Evolutionary conservation across 2,329 filamentous ascomycete genomes (phyloP), one percentile per base, ranked within the genome.

Genomic region (Verticillium tricorpus): DNA sequence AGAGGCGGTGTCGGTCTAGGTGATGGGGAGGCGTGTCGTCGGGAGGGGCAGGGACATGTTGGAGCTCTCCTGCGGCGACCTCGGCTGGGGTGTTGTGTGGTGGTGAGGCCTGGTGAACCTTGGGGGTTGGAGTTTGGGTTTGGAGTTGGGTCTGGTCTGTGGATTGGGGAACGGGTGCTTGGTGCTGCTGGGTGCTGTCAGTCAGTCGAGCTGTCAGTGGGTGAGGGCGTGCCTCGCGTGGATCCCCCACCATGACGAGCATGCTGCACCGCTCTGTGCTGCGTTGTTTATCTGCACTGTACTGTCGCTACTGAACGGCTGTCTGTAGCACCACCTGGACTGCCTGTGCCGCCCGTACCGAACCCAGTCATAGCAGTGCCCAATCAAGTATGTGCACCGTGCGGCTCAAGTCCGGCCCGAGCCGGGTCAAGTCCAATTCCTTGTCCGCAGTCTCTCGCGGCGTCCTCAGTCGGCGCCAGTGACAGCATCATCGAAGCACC

Each of bases 321-420:
- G 1, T 5, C 4, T 28, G 28, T 28, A 6, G 5, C 4, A 28
- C 28, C 28, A 5, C 28, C 28, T 6, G 28, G 1, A 28, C 4
- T 28, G 28, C 28, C 28, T 28, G 28, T 28, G 6, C 3, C 1
- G 28, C 5, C 28, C 1, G 28, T 6, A 28, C 5, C 28, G 6
- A 5, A 1, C 28, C 28, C 4, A 28, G 5, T 5, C 1, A 6
- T 5, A 1, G 8, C 14, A 35, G 34, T 35, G 34, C 9, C 3
- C 2, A 35, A 14, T 14, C 1, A 11, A 14, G 9, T 35, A 11
- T 14, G 54, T 40, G 57, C 61, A 62, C 57, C 34, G 61, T 50
- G 40, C 45, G 35, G 50, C 61, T 54, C 61, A 60, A 39, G 58
- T 19, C 52, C 54, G 58, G 54, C 55, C 55, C 55, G 55, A 57